Evolutionary conservation across 345 rosid genomes (phyloP).

Genomic region (Ailanthus altissimus): DNA sequence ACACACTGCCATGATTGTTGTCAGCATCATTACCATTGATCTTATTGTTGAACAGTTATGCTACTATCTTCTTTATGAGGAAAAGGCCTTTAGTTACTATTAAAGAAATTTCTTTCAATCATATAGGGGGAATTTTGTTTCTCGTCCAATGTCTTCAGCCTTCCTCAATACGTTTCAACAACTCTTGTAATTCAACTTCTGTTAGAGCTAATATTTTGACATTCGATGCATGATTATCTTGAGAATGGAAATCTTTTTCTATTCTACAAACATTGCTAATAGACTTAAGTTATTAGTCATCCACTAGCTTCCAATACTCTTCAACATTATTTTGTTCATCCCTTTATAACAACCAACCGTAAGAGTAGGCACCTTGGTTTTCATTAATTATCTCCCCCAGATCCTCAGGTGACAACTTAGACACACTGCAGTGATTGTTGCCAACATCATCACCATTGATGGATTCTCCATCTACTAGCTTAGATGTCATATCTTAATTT

Average conservation of each 20-base stretch:
- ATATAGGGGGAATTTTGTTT: too few species aligned
- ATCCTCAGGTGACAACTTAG: conserved; percentile 14
- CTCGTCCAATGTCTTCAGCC: too few species aligned
- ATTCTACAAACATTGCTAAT: neutral
- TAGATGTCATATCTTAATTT: conserved; percentile 29
- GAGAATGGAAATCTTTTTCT: too few species aligned
- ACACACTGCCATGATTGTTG: neutral
- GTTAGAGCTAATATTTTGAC: too few species aligned
- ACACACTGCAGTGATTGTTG: neutral
- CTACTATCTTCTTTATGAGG: conserved; percentile 34
- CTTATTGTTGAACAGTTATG: conserved; percentile 33
- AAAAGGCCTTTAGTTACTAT: conserved; percentile 79
- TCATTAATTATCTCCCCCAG: conserved; percentile 21
- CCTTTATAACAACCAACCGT: conserved; percentile 47
- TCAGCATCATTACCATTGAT: conserved; percentile 23
- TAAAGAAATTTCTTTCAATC: too few species aligned
- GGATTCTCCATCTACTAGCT: conserved; percentile 25
- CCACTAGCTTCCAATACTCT: conserved; percentile 36
- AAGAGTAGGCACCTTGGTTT: conserved; percentile 35
- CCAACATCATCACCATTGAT: conserved; percentile 24
- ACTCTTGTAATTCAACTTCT: too few species aligned
- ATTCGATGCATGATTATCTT: too few species aligned
- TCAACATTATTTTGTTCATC: conserved; percentile 38
- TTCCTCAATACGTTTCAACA: too few species aligned
- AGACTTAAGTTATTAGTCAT: conserved; percentile 30